phyloP scores from a whole-genome alignment of 176 grass and related monocot species.

The Phoenix roebelenii region DNA sequence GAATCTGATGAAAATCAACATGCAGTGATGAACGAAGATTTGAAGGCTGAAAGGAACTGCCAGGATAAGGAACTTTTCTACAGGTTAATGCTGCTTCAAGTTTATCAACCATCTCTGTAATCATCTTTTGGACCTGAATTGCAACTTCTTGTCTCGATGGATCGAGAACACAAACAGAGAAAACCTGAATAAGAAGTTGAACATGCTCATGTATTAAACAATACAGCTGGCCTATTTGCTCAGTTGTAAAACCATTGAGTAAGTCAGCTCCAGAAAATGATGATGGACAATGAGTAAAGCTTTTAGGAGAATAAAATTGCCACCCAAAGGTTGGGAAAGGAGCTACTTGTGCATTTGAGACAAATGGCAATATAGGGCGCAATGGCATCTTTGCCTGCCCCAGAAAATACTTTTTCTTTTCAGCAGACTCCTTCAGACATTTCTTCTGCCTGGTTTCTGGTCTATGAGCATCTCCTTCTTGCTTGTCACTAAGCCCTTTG shows the following conservation, averaged over 20 bases:
- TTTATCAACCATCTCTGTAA: slow-evolving; percentile 56
- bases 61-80: slow-evolving; percentile 33
- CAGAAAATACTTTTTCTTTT: slow-evolving; percentile 17
- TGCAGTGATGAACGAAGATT: slow-evolving; percentile 35
- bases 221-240: slow-evolving; percentile 71
- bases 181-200: slow-evolving; percentile 83
- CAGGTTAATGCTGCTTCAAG: slow-evolving; percentile 58
- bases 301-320: slow-evolving; percentile 34
- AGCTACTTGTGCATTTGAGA: slow-evolving; percentile 23
- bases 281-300: slow-evolving; percentile 15
- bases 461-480: slow-evolving; percentile 29
- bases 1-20: slow-evolving; percentile 25
- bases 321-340: slow-evolving; percentile 26
- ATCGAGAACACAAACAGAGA: slow-evolving; percentile 79
- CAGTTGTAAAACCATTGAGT: slow-evolving; percentile 53
- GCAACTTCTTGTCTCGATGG: slow-evolving; percentile 53
- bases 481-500: slow-evolving; percentile 17
- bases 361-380: slow-evolving; percentile 49
- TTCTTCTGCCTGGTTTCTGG: slow-evolving; percentile 70
- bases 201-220: slow-evolving; percentile 76
- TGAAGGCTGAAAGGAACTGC: slow-evolving; percentile 33
- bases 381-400: slow-evolving; percentile 34
- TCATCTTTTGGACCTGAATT: slow-evolving; percentile 56
- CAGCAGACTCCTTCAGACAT: slow-evolving; percentile 26
- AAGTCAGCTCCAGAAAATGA: slow-evolving; percentile 29